Evolutionary conservation across 352 stramenopile species (phyloP).

Genomic region (Pythium coloratum): DNA sequence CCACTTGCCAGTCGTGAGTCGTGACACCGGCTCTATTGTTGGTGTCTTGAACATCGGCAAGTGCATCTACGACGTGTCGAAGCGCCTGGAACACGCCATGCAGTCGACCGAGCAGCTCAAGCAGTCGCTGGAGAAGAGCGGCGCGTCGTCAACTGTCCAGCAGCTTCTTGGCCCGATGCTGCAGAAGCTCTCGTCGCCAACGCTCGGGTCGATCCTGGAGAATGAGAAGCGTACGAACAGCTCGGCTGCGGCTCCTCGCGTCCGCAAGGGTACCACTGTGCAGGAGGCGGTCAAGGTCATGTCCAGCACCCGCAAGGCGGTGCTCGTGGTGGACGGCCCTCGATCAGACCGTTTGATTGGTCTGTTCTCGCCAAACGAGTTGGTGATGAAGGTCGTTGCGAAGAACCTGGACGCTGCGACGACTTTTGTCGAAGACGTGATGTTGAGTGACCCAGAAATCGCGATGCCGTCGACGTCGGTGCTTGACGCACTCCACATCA

Average conservation of each 20-base stretch:
- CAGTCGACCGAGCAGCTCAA: slow-evolving; percentile 85
- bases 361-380: slow-evolving; percentile 97
- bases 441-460: slow-evolving; percentile 86
- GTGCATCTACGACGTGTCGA: slow-evolving; percentile 98
- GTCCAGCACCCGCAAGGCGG: slow-evolving; percentile 87
- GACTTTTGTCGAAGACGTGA: slow-evolving; percentile 91
- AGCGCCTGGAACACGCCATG: slow-evolving; percentile 92
- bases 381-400: slow-evolving; percentile 95
- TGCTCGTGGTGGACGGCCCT: slow-evolving; percentile 91
- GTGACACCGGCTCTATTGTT: slow-evolving; percentile 81
- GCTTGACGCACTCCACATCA: slow-evolving; percentile 87
- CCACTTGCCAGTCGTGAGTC: slow-evolving; percentile 93
- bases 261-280: slow-evolving; percentile 87
- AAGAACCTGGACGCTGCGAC: slow-evolving; percentile 88
- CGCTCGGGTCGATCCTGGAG: slow-evolving; percentile 86
- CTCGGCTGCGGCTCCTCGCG: slow-evolving; percentile 53
- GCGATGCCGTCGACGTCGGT: slow-evolving; percentile 66
- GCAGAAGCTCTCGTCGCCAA: slow-evolving; percentile 79
- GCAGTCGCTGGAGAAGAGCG: slow-evolving; percentile 74
- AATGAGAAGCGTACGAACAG: slow-evolving; percentile 51
- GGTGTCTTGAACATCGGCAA: slow-evolving; percentile 98
- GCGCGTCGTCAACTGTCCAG: slow-evolving; percentile 70
- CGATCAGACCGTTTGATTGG: slow-evolving; percentile 89
- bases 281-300: slow-evolving; percentile 78
- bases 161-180: slow-evolving; percentile 81